Conservation (phyloP, 225 moss, liverwort and hornwort species). For the Physcomitrellopsis africana region DNA sequence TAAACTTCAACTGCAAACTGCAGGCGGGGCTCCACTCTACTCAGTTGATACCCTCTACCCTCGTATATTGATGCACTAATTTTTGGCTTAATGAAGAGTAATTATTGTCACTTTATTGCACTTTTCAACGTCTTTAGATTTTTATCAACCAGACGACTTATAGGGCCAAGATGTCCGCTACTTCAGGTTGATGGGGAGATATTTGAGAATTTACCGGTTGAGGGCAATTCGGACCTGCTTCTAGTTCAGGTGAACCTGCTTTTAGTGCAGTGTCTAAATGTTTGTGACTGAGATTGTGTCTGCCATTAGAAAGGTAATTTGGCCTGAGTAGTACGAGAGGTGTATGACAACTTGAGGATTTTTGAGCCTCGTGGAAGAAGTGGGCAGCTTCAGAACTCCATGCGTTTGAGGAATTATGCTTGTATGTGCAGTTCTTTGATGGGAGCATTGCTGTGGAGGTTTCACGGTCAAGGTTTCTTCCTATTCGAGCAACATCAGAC, state of each 20-base stretch:
- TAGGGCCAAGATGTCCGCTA: constrained; percentile 8
- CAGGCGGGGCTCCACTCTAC: constrained; percentile 60
- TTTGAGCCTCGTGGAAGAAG: neutral
- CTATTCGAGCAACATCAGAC: constrained; percentile 51
- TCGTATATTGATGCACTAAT: neutral
- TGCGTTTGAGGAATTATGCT: constrained; percentile 8
- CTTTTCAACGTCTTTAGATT: neutral
- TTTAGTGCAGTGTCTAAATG: neutral
- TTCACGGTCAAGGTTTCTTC: constrained; percentile 55
- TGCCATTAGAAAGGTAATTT: neutral
- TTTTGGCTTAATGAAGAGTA: neutral
- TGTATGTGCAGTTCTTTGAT: constrained; percentile 58
- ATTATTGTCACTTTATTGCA: neutral
- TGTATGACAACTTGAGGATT: neutral
- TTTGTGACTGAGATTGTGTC: neutral
- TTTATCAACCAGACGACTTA: neutral
- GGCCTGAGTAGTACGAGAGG: neutral
- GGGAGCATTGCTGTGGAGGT: constrained; percentile 59
- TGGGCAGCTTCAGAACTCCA: neutral
- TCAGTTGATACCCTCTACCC: constrained; percentile 33
- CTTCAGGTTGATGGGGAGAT: constrained; percentile 57
- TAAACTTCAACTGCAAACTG: constrained; percentile 57
- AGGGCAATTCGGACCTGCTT: constrained; percentile 64
- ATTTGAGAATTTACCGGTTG: constrained; percentile 60
- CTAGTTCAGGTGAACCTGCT: constrained; percentile 56